Evolutionary conservation across 495 filamentous ascomycete genomes (phyloP).

Genomic region (Penicillium atrosanguineum): DNA sequence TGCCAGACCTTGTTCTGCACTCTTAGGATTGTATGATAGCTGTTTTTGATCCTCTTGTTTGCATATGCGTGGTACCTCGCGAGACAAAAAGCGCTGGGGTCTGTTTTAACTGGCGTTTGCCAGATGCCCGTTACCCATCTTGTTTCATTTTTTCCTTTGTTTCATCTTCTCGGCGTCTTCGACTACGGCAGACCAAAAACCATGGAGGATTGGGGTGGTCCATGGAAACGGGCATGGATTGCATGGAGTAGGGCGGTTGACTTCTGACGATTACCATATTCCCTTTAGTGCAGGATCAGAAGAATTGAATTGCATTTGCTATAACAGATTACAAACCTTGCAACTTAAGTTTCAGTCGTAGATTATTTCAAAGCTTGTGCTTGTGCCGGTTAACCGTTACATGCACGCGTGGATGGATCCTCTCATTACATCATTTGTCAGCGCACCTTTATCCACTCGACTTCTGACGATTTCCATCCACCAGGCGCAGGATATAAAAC

Average conservation of each 20-base stretch:
- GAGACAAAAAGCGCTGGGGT: slow-evolving; percentile 19
- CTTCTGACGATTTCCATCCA: not conserved
- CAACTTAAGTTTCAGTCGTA: not conserved
- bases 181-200: slow-evolving; percentile 15
- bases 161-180: slow-evolving; percentile 22
- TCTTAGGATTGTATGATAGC: slow-evolving; percentile 26
- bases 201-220: slow-evolving; percentile 6
- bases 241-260: slow-evolving; percentile 27
- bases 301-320: slow-evolving; percentile 20
- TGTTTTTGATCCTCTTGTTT: slow-evolving; percentile 19
- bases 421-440: not conserved
- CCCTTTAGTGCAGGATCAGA: slow-evolving; percentile 17
- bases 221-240: slow-evolving; percentile 16
- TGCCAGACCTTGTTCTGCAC: slow-evolving; percentile 2
- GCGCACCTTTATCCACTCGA: not conserved
- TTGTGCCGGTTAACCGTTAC: slow-evolving; percentile 8
- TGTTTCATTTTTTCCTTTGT: slow-evolving; percentile 8
- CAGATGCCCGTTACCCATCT: slow-evolving; percentile 11
- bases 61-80: slow-evolving; percentile 17
- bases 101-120: slow-evolving; percentile 2
- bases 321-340: not conserved
- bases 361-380: not conserved
- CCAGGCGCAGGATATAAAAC: not conserved
- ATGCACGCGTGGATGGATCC: not conserved
- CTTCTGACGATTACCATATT: slow-evolving; percentile 24